Conservation (phyloP, 2,329 filamentous ascomycete species). For the Curvularia eragrostidis region DNA sequence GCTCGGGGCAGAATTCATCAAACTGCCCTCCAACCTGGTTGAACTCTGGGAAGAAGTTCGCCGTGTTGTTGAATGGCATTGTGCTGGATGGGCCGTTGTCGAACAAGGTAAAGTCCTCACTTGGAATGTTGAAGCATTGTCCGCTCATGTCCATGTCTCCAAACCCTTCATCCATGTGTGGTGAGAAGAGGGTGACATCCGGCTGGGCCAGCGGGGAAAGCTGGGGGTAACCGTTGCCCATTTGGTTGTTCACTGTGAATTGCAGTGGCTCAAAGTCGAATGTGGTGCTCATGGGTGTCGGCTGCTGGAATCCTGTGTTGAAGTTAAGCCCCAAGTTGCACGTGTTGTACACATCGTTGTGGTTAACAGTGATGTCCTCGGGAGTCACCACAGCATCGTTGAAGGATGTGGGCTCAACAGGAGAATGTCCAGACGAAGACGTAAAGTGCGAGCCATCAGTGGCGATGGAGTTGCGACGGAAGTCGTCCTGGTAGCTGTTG, state of each 20-base stretch:
- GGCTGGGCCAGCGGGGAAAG: slow-evolving; percentile 73
- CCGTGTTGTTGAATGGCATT: slow-evolving; percentile 34
- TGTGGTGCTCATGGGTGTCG: slow-evolving; percentile 53
- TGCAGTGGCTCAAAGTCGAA: slow-evolving; percentile 52
- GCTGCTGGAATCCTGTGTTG: slow-evolving; percentile 64
- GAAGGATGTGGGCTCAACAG: slow-evolving; percentile 51
- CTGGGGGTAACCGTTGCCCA: slow-evolving; percentile 53
- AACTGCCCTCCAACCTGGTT: slow-evolving; percentile 51
- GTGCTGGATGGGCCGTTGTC: slow-evolving; percentile 36
- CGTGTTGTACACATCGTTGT: slow-evolving; percentile 63
- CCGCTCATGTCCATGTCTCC: slow-evolving; percentile 53
- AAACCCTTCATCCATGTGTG: slow-evolving; percentile 69
- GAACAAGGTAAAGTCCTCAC: slow-evolving; percentile 70
- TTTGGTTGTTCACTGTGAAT: slow-evolving; percentile 34
- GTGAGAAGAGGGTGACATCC: slow-evolving; percentile 72
- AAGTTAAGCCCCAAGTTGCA: slow-evolving; percentile 68
- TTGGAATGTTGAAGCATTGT: slow-evolving; percentile 40
- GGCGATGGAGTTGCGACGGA: slow-evolving; percentile 48
- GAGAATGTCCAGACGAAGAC: slow-evolving; percentile 52
- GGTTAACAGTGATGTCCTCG: slow-evolving; percentile 60
- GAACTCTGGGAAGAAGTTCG: slow-evolving; percentile 50
- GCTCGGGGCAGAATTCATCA: slow-evolving; percentile 39
- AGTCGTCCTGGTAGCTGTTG: slow-evolving; percentile 41
- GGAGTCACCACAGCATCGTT: slow-evolving; percentile 53
- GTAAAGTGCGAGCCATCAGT: slow-evolving; percentile 48